Evolutionary conservation across 2,329 filamentous ascomycete genomes (phyloP), one percentile per base, ranked within the genome.

Genomic region (Torrubiellomyces zombiae): DNA sequence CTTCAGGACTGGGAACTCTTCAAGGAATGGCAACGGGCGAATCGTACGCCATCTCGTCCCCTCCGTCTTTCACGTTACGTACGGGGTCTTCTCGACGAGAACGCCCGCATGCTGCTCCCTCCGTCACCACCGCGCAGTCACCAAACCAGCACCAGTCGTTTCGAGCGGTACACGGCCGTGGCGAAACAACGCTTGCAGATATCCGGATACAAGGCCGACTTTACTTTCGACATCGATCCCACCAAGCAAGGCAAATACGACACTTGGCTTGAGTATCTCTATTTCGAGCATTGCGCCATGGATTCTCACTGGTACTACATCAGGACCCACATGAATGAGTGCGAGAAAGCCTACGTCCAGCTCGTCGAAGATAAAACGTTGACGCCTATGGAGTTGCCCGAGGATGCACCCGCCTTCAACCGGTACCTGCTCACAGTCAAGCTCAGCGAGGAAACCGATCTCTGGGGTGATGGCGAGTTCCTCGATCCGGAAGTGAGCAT

Each of bases 231-330:
- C 14, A 9, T 28, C 11, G 23, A 30, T 10, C n/a, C 18, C 2
- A 11, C 14, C 7, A 19, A 17, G 5, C 28, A 30, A 16, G 28
- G 28, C 14, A 23, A 28, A 14, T 30, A 26, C 25, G 28, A 25
- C 7, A 28, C 25, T 4, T 30, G 28, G 28, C 15, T 28, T 10
- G 28, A 30, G 10, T 30, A 30, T 12, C 9, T 30, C 19, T 27
- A 26, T 11, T 30, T 28, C 20, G 28, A 30, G 20, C n/a, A 7
- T n/a, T 3, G 20, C n/a, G 20, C 6, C 20, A 11, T 11, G n/a
- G 14, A 21, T 12, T 9, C 2, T n/a, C 21, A 14, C n/a, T 15
- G 9, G 6, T n/a, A n/a, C 13, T n/a, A 9, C 14, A 15, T 5
- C 21, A 23, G n/a, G n/a, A 12, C 21, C 13, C 14, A 7, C 10